Evolutionary conservation across 306 rosid species (phyloP).

Genomic region (Trichosanthes cucumerina): DNA sequence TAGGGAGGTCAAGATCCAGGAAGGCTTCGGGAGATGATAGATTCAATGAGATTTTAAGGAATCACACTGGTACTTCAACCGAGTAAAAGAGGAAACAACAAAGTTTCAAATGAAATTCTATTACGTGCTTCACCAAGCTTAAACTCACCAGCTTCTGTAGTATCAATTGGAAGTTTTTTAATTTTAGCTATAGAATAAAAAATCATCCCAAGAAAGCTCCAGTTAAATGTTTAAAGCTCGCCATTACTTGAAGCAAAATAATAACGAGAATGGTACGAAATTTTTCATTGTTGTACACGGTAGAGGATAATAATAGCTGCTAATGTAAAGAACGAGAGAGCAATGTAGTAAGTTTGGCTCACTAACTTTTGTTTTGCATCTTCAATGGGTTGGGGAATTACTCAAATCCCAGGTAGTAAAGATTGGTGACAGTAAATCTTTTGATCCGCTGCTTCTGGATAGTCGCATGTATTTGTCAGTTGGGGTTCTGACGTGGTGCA

Average conservation of each 20-base stretch:
- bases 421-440: not conserved
- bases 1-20: conserved; percentile 26
- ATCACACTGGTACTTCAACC: conserved; percentile 17
- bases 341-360: not conserved
- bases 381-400: not conserved
- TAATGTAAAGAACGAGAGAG: not conserved
- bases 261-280: not conserved
- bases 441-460: not conserved
- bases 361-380: not conserved
- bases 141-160: not conserved
- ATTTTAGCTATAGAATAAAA: not conserved
- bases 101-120: not conserved
- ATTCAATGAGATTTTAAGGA: conserved; percentile 18
- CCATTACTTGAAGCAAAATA: not conserved
- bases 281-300: not conserved
- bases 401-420: not conserved
- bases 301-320: conserved; percentile 3
- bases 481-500: not conserved
- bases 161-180: not conserved
- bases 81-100: conserved; percentile 17
- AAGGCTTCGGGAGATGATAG: conserved; percentile 20
- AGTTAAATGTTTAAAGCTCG: not conserved
- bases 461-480: not conserved
- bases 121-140: not conserved
- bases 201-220: not conserved